phyloP scores from a whole-genome alignment of 345 rosid species.

The Boechera divaricarpa region DNA sequence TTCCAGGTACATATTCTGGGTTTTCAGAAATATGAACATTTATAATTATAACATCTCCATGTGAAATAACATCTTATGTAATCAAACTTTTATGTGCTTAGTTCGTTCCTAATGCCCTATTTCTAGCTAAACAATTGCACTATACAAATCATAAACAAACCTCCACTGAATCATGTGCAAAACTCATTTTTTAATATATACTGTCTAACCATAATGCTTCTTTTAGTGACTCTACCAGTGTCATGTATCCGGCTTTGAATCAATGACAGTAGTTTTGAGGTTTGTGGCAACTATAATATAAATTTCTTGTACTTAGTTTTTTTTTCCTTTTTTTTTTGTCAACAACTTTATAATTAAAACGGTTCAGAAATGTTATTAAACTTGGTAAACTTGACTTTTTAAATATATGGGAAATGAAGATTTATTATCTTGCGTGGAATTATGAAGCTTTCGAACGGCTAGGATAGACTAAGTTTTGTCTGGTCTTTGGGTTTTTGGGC shows the following conservation, averaged over 20 bases:
- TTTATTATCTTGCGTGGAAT: not conserved
- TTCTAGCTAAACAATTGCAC: not conserved
- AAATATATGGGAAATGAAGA: no score
- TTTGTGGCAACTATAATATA: not conserved
- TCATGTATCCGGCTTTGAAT: not conserved
- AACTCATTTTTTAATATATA: not conserved
- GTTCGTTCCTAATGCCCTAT: no score
- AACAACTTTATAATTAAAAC: no score
- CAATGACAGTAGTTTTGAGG: not conserved
- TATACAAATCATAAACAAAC: not conserved
- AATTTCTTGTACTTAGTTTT: not conserved
- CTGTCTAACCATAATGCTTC: not conserved
- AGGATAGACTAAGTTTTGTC: not conserved
- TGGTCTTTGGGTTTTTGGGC: not conserved
- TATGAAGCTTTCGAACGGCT: not conserved
- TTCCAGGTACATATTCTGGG: no score
- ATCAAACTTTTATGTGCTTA: no score
- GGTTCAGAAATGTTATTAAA: no score
- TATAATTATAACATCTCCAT: no score
- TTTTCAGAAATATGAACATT: no score
- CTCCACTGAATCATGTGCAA: not conserved
- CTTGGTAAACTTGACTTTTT: no score
- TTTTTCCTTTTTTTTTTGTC: no score
- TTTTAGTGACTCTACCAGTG: not conserved
- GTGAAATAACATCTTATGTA: no score